A percentile compares a stretch with the other conserved stretches of the same genome.
phyloP scores from a whole-genome alignment of 176 grass and related monocot species.

The Eleusine indica region DNA sequence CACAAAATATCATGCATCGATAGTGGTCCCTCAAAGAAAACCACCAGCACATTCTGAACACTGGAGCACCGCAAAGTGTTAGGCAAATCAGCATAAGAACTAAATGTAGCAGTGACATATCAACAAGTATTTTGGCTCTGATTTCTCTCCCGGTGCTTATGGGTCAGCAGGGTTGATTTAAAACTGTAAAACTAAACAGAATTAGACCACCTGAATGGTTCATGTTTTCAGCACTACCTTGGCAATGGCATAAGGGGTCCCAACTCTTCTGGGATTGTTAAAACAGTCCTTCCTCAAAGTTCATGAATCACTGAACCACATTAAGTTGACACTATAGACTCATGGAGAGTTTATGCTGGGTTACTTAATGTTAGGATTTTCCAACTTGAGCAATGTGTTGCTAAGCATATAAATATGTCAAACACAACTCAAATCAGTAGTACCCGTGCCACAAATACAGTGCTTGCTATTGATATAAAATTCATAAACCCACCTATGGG shows the following conservation, averaged over 20 bases:
- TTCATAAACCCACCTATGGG: neutral
- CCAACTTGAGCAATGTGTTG: neutral
- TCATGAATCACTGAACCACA: neutral
- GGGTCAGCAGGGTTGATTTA: neutral
- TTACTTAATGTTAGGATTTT: neutral
- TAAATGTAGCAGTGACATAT: conserved; percentile 11
- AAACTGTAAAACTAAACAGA: neutral
- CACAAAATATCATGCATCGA: conserved; percentile 1
- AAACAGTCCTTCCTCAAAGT: conserved; percentile 1
- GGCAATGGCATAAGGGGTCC: neutral
- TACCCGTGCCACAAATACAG: neutral
- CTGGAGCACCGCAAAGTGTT: conserved; percentile 19
- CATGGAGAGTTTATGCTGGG: neutral
- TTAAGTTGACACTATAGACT: neutral
- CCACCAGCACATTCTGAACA: conserved; percentile 1
- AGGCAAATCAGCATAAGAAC: conserved; percentile 20
- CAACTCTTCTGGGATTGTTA: neutral
- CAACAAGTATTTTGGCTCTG: conserved; percentile 9
- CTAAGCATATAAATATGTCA: neutral
- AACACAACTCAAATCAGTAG: neutral
- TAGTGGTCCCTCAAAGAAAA: conserved; percentile 24
- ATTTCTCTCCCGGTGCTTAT: neutral
- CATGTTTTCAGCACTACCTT: conserved; percentile 1
- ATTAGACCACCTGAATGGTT: neutral
- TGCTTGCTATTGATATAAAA: neutral